These are phyloP conservation scores for Cardiospermum halicacabum DNA, from an alignment of 345 rosid genomes.

Conservation along the genomic window DNA sequence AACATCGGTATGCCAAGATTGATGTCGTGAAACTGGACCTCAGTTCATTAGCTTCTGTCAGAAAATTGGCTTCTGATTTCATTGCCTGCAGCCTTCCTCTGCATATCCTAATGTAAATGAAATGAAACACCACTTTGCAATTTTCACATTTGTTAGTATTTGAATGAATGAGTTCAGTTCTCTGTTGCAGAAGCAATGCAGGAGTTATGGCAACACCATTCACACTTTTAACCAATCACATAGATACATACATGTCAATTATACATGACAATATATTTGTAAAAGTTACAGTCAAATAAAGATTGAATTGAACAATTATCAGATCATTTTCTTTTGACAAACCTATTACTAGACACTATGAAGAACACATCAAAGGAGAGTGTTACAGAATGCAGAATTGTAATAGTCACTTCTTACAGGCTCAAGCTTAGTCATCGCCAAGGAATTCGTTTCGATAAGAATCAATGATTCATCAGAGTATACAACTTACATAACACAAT, in stretches of 20 bases:
- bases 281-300: too few species aligned
- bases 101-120: constrained; percentile 52
- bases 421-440: constrained; percentile 44
- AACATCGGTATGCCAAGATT: constrained; percentile 52
- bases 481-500: too few species aligned
- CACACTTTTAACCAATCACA: constrained; percentile 45
- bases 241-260: constrained; percentile 12
- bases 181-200: constrained; percentile 43
- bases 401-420: constrained; percentile 55
- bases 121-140: too few species aligned
- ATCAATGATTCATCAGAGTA: constrained; percentile 58
- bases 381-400: constrained; percentile 59
- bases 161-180: too few species aligned
- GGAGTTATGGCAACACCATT: constrained; percentile 41
- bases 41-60: constrained; percentile 61
- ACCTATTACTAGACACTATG: constrained; percentile 61
- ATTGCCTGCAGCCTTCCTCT: constrained; percentile 50
- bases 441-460: constrained; percentile 53
- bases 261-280: too few species aligned
- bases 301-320: constrained; percentile 12
- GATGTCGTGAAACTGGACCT: constrained; percentile 78
- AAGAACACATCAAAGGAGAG: constrained; percentile 56
- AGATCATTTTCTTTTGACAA: constrained; percentile 72
- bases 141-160: too few species aligned
- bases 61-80: constrained; percentile 56